Base-by-base conservation (phyloP, 805 yeast species). In the Monosporozyma solicola region DNA sequence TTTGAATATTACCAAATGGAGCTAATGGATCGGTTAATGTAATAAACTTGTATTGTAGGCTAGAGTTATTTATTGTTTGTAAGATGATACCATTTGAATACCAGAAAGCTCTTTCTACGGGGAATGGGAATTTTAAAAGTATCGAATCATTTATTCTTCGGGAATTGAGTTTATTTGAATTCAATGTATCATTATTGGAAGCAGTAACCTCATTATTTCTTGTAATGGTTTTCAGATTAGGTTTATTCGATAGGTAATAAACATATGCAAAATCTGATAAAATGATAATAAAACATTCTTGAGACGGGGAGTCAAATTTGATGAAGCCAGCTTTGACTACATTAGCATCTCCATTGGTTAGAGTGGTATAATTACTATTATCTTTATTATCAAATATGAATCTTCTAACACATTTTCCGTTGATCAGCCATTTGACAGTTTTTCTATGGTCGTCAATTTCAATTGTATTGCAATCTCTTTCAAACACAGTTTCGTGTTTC, bases 1-100 rank as follows among this genome's bases (percentile, higher is more conserved):
- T 82, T 0, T 82, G 80, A 4, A 89, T 78, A 4, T 80, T 71
- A 2, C 95, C 89, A 53, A 87, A 75, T 3, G 87, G 94, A 2
- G 80, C 79, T 55, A 85, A 70, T 0, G 96, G 92, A 63, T 87
- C 95, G 1, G 82, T 75, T 54, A 89, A 64, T 0, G 95, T 82
- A 51, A 88, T 72, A 58, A 87, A 85, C 51, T 72, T 67, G 43
- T 61, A 61, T 33, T 45, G 37, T n/a, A 44, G 10, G 35, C 25
- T 49, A 33, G 49, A 74, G 76, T 41, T 47, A 20, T 41, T 39
- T 2, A 24, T 72, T 22, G 43, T 35, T 60, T 85, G 87, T 24
- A 87, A 60, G 0, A 90, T 69, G 3, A 88, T 62, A 0, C 97
- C 97, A 43, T 79, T 75, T 25, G 80, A 81, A 60, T 82, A 85